Base-by-base conservation (phyloP, 176 grass and related monocot genomes). In the Cenchrus purpureus region DNA sequence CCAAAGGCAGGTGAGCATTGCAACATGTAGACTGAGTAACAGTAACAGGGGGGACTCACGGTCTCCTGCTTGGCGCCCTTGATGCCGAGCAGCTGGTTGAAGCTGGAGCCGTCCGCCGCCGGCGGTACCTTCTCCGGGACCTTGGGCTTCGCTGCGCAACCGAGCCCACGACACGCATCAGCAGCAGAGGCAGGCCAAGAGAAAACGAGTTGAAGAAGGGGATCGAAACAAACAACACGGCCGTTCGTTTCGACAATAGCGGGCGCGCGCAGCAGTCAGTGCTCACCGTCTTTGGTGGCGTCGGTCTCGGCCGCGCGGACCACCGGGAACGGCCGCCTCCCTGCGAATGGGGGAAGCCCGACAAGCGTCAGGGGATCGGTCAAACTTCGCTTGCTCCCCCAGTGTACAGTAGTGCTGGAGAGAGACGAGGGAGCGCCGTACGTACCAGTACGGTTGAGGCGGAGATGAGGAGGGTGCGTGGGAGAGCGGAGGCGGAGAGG, bases 21-120 rank as follows among this genome's bases (percentile, higher is more conserved):
- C 73, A 20, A 10, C 57, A 55, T 9, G 20, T 16, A 71, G 28
- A n/a, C 45, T 49, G 74, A 69, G 40, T 68, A 75, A 61, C 22
- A 34, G 37, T 40, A 4, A 40, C 31, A 44, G 19, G 55, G n/a
- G 12, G 59, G 28, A 83, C 90, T 92, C 82, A 95, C 91, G 28
- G 70, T 92, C 68, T 98, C 96, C 80, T 86, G 91, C 64, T 91
- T 89, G 12, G 96, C 96, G 8, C 93, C 96, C 88, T 98, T 98
- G 80, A 98, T 98, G 31, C 96, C 96, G 12, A 98, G 96, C 61
- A 98, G 78, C 86, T 98, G 96, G 89, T 98, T 98, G 79, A 98
- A 92, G 81, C 93, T 95, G 32, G 96, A 98, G 6, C 96, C 96
- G 7, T 48, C 80, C 8, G n/a, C 73, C 8, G 90, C 83, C 11